These are phyloP conservation scores for Xylariaceae sp. DNA, from an alignment of 2,329 filamentous ascomycete genomes.

Conservation along the genomic window DNA sequence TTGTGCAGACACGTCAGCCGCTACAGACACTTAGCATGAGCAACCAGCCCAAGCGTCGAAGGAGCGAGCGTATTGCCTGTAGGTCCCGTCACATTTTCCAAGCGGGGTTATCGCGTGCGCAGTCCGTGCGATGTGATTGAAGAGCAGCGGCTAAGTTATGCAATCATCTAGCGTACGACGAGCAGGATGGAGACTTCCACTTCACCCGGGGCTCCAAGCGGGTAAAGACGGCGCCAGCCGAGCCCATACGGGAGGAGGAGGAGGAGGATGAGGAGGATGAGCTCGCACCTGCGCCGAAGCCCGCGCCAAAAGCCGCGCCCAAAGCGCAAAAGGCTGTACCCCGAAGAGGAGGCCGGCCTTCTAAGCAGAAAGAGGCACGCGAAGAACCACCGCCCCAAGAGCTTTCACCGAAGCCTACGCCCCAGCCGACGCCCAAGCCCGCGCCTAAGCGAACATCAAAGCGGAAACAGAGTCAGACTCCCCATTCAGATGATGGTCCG, in stretches of 20 bases:
- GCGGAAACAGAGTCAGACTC: conserved; percentile 32
- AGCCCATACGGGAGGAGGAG: conserved; percentile 36
- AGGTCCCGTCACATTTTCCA: conserved; percentile 32
- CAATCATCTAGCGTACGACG: conserved; percentile 50
- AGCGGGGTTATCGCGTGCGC: not conserved
- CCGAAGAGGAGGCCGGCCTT: conserved; percentile 34
- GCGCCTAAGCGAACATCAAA: conserved; percentile 39
- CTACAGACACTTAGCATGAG: conserved; percentile 65
- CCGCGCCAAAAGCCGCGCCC: conserved; percentile 13
- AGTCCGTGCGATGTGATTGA: conserved; percentile 9
- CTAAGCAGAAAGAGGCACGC: conserved; percentile 37
- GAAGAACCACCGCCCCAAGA: conserved; percentile 18
- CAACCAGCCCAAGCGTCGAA: conserved; percentile 55
- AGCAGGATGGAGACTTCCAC: conserved; percentile 71
- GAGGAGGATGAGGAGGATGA: conserved; percentile 40
- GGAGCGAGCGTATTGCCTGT: conserved; percentile 62
- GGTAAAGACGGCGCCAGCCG: conserved; percentile 52
- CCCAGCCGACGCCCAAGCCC: conserved; percentile 18
- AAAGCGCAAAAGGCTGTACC: conserved; percentile 28
- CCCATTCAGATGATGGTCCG: conserved; percentile 28
- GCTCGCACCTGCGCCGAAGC: conserved; percentile 32
- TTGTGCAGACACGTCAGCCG: conserved; percentile 59
- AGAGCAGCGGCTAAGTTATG: conserved; percentile 15
- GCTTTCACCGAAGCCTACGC: conserved; percentile 16
- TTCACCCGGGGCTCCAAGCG: conserved; percentile 66